Base-by-base conservation (phyloP, 176 grass and related monocot species). In the Oryza nivara region DNA sequence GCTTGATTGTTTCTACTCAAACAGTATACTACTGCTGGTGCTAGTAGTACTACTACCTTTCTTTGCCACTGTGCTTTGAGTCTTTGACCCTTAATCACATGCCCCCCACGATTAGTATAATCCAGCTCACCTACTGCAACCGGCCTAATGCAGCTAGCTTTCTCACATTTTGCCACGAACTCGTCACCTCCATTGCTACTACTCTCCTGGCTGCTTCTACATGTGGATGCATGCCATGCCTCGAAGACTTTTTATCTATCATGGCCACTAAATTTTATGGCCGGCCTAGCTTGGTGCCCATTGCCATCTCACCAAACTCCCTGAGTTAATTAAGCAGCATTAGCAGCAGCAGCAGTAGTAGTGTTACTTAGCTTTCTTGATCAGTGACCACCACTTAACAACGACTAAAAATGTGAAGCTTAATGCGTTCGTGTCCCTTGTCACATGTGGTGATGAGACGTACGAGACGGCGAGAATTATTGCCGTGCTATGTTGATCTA, bases 311-410 rank as follows among this genome's bases (percentile, higher is more conserved):
- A 79, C 68, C 88, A 46, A 86, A 68, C 88, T 65, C 60, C 58
- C 58, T 0, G n/a, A 22, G 58, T 63, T 63, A 22, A 63, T 63
- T 23, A 63, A 63, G 52, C 52, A 56, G 3, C 49, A 22, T 15
- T 16, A 54, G 49, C 49, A 52, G 3, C 4, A 6, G 36, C 36
- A 63, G 52, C 52, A 54, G 19, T 0, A 10, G 20, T 23, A 63
- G 58, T 13, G 5, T 46, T n/a, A 22, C 44, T 72, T 76, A 77
- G 79, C 84, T 73, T 65, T 84, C 23, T 16, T 38, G 28, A 73
- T 52, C 20, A 74, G 82, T 71, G 88, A 81, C 82, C 35, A 15
- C 82, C 88, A 90, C 87, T 78, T 17, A 56, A 67, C 19, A 56
- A 71, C 36, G 36, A 38, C 19, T 63, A 28, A 83, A 64, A 85